Base-by-base conservation (phyloP, 352 stramenopile species). In the Phytophthora meadii region DNA sequence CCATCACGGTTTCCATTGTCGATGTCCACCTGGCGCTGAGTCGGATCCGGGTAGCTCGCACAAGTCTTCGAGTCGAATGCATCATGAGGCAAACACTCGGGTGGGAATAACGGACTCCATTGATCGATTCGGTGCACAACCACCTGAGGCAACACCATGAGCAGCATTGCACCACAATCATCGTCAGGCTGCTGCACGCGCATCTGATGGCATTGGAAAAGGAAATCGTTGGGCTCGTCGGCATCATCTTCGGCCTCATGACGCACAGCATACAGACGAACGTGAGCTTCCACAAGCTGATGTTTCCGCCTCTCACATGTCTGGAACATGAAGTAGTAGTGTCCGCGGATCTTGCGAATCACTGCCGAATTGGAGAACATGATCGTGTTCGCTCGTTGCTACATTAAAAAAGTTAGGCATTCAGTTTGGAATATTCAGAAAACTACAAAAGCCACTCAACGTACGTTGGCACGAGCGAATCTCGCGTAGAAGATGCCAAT, bases 281-380 rank as follows among this genome's bases (percentile, higher is more conserved):
- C 82, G 60, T 96, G 88, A 4, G 86, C 88, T 49, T 96, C 88
- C 2, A 93, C 85, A 15, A 96, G 84, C 57, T 97, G 90, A 52
- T 97, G 89, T 55, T 96, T 96, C 25, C 90, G 84, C 30, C 89
- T 77, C 61, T 97, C 90, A 50, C 90, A 97, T 1, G 93, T 84
- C 51, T 97, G 90, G 58, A 97, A 90, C 89, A 97, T 97, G 47
- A 97, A 89, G 79, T 96, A 97, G 61, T 88, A 96, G 41, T 94
- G 78, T 4, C 90, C 90, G 11, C 90, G 88, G 55, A 97, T 96
- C 66, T 91, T 87, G 32, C 90, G 90, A 71, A 97, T 95, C 25
- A 97, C 84, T 2, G 84, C 89, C 12, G 72, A 81, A 28, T 93
- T 87, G 4, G 84, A 88, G 49, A 97, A 96, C 68, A 96, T 90